These are phyloP conservation scores for Lichenothelia convexa DNA, from an alignment of 495 filamentous ascomycete genomes.

Conservation along the genomic window DNA sequence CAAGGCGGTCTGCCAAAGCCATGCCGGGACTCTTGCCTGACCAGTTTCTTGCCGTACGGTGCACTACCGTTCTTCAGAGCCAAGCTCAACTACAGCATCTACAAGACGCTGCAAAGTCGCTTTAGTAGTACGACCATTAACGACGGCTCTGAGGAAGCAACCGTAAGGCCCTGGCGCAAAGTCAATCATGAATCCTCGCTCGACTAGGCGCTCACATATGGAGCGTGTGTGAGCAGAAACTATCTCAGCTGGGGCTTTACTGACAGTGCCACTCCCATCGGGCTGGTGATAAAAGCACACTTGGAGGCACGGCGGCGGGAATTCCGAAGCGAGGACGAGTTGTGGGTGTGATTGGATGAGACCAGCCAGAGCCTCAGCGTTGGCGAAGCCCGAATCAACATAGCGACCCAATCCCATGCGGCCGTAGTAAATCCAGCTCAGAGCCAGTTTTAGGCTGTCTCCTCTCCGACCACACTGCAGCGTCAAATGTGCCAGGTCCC, in stretches of 20 bases:
- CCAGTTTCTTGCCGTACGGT: not conserved
- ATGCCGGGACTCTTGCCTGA: too few relatives aligned
- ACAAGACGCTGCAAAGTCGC: conserved; percentile 65
- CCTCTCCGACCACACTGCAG: conserved; percentile 80
- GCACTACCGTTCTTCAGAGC: conserved; percentile 23
- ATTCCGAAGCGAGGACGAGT: conserved; percentile 52
- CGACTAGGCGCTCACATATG: conserved; percentile 46
- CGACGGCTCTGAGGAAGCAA: conserved; percentile 75
- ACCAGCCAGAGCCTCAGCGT: conserved; percentile 44
- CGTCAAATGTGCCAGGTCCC: conserved; percentile 86
- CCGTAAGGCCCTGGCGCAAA: conserved; percentile 68
- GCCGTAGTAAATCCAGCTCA: conserved; percentile 83
- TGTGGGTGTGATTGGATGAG: conserved; percentile 33
- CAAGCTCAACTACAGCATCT: conserved; percentile 49
- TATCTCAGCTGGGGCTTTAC: conserved; percentile 30
- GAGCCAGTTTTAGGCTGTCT: conserved; percentile 70
- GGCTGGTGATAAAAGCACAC: conserved; percentile 83
- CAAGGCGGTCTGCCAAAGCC: too few relatives aligned
- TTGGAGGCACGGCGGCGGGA: conserved; percentile 77
- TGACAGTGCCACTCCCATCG: conserved; percentile 26
- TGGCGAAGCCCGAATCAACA: conserved; percentile 49
- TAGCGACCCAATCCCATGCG: conserved; percentile 29
- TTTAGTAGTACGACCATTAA: conserved; percentile 54
- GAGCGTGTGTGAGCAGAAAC: conserved; percentile 53
- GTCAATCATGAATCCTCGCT: conserved; percentile 81